Evolutionary conservation across 2,329 filamentous ascomycete species (phyloP).

Genomic region (Penicillium sp.): DNA sequence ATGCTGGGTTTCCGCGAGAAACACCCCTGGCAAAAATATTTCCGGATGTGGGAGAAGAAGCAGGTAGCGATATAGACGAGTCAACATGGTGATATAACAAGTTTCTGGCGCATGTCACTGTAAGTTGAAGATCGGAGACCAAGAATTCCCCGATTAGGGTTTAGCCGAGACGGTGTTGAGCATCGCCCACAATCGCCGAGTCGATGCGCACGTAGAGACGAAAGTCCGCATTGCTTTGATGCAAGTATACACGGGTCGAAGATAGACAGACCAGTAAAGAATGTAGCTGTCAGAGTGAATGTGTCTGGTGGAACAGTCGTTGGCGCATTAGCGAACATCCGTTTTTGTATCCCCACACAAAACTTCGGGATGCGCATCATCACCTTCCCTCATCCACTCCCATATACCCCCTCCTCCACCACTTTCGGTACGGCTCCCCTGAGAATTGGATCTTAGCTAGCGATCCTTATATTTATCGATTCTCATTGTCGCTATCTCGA

Average conservation of each 20-base stretch:
- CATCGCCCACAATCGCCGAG: constrained; percentile 22
- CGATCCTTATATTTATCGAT: no score
- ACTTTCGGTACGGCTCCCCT: constrained; percentile 10
- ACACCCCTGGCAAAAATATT: constrained; percentile 35
- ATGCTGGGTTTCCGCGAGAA: constrained; percentile 55
- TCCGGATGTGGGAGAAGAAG: constrained; percentile 15
- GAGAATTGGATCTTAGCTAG: no score
- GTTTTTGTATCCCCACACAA: constrained; percentile 26
- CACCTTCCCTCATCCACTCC: constrained; percentile 12
- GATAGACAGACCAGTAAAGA: no score
- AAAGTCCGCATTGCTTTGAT: no score
- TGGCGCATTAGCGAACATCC: constrained; percentile 22
- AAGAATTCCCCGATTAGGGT: constrained; percentile 28
- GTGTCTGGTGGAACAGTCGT: neutral
- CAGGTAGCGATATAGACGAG: neutral
- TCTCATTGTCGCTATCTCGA: constrained; percentile 1
- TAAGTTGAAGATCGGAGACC: no score
- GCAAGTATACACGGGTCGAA: no score
- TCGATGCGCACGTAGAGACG: no score
- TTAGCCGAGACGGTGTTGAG: constrained; percentile 31
- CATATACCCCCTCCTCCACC: constrained; percentile 4
- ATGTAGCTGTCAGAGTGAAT: neutral
- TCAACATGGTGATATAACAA: no score
- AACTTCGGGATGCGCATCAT: constrained; percentile 20
- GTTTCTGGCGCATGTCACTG: no score